phyloP scores from a whole-genome alignment of 2,329 filamentous ascomycete genomes.

The Teratosphaeria viscida region DNA sequence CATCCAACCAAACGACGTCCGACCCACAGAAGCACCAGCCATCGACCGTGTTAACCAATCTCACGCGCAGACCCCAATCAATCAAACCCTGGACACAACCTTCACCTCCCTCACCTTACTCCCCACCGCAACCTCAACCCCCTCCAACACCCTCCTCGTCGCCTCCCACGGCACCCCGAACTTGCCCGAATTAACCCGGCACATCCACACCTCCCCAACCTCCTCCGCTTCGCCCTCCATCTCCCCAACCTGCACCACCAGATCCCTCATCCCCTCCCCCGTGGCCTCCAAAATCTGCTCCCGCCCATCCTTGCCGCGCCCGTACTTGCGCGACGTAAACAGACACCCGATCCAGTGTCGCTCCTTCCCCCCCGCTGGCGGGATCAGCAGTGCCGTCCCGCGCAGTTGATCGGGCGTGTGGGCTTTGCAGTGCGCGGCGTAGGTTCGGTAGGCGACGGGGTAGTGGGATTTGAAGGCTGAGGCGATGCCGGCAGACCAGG shows the following conservation, averaged over 20 bases:
- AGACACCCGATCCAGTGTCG: conserved; percentile 49
- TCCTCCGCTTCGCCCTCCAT: conserved; percentile 2
- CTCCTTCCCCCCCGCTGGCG: conserved; percentile 14
- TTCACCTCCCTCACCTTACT: conserved; percentile 9
- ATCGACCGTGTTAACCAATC: no score
- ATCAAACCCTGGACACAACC: conserved; percentile 11
- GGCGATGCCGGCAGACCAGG: conserved; percentile 51
- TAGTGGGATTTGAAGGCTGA: conserved; percentile 40
- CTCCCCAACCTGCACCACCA: conserved; percentile 34
- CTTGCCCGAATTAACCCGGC: conserved; percentile 45
- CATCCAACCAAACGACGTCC: no score
- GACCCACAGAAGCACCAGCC: no score
- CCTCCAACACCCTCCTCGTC: conserved; percentile 36
- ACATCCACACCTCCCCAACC: conserved; percentile 14
- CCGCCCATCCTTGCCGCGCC: conserved; percentile 32
- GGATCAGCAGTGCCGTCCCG: conserved; percentile 45
- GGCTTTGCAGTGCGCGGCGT: conserved; percentile 38
- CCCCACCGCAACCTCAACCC: conserved; percentile 19
- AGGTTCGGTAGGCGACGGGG: conserved; percentile 39
- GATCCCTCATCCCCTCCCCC: conserved; percentile 35
- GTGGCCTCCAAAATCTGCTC: conserved; percentile 41
- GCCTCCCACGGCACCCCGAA: conserved; percentile 47
- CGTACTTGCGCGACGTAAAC: conserved; percentile 45
- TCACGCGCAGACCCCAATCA: not conserved
- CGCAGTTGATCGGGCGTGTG: conserved; percentile 20